Evolutionary conservation across 164 flowering plant genomes (phyloP).

Genomic region (Kingdonia uniflora): DNA sequence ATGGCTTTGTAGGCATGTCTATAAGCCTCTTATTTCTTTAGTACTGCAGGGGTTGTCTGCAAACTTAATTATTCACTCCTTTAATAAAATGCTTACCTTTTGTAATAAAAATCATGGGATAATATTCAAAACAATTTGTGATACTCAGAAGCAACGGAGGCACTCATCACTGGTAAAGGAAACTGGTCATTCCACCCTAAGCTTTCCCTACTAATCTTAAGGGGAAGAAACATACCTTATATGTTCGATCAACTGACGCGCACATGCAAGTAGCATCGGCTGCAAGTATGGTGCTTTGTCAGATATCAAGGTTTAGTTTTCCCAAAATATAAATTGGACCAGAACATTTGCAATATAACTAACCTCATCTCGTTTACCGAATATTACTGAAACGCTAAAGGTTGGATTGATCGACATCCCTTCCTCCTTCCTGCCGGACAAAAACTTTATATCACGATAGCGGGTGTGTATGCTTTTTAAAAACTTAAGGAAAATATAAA

Average conservation of each 20-base stretch:
- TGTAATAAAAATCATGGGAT: too few relatives aligned
- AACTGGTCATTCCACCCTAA: too few relatives aligned
- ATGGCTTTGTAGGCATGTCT: too few relatives aligned
- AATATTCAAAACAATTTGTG: too few relatives aligned
- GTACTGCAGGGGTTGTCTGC: too few relatives aligned
- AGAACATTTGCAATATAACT: constrained; percentile 4
- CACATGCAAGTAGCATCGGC: constrained; percentile 81
- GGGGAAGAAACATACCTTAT: constrained; percentile 43
- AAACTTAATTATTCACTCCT: too few relatives aligned
- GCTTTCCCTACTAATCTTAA: too few relatives aligned
- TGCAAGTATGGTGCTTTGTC: constrained; percentile 25
- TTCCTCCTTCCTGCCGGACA: constrained; percentile 63
- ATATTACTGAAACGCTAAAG: constrained; percentile 53
- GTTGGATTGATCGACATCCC: constrained; percentile 57
- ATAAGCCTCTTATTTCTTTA: too few relatives aligned
- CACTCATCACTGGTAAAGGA: too few relatives aligned
- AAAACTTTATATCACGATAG: not conserved
- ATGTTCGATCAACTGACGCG: constrained; percentile 74
- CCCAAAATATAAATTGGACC: not conserved
- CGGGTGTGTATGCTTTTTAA: too few relatives aligned
- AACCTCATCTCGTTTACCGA: constrained; percentile 96
- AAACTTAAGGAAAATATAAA: not conserved
- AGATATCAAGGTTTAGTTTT: constrained; percentile 7
- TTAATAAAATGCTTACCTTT: too few relatives aligned
- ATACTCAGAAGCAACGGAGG: too few relatives aligned